These are phyloP conservation scores for Microdochium bolleyi DNA, from an alignment of 2,329 filamentous ascomycete genomes.

Conservation along the genomic window DNA sequence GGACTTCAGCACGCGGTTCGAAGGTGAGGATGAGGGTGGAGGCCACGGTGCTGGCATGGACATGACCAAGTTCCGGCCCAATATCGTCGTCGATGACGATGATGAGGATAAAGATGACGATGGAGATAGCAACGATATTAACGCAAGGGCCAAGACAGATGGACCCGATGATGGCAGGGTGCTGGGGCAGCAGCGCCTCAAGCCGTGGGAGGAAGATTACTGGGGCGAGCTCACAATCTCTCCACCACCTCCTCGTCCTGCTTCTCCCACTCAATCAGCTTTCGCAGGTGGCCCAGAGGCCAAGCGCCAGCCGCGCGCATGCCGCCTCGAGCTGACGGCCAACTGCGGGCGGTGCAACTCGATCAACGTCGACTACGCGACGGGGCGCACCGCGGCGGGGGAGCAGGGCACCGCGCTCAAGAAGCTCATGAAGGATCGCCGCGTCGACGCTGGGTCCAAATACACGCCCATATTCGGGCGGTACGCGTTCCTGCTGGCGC, in stretches of 20 bases:
- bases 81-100: slow-evolving; percentile 48
- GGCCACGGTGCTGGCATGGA: slow-evolving; percentile 42
- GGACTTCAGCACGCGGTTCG: slow-evolving; percentile 52
- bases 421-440: slow-evolving; percentile 60
- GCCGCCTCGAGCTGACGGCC: slow-evolving; percentile 49
- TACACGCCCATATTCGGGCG: slow-evolving; percentile 66
- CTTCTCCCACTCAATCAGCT: no score
- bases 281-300: no score
- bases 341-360: slow-evolving; percentile 64
- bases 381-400: slow-evolving; percentile 48
- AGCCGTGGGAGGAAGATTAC: slow-evolving; percentile 61
- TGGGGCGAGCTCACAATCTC: slow-evolving; percentile 49
- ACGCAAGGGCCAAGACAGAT: no score
- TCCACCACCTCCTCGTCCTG: neutral
- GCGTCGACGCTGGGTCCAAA: slow-evolving; percentile 61
- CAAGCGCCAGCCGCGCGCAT: no score
- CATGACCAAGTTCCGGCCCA: slow-evolving; percentile 64
- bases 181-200: slow-evolving; percentile 7
- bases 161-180: neutral
- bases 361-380: slow-evolving; percentile 64
- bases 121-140: neutral
- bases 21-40: neutral
- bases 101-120: neutral
- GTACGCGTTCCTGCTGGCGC: slow-evolving; percentile 55
- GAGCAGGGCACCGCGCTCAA: slow-evolving; percentile 57